Percentiles rank a stretch among this genome's conserved stretches.
Evolutionary conservation across 345 rosid genomes (phyloP).

Genomic region (Populus simonii): DNA sequence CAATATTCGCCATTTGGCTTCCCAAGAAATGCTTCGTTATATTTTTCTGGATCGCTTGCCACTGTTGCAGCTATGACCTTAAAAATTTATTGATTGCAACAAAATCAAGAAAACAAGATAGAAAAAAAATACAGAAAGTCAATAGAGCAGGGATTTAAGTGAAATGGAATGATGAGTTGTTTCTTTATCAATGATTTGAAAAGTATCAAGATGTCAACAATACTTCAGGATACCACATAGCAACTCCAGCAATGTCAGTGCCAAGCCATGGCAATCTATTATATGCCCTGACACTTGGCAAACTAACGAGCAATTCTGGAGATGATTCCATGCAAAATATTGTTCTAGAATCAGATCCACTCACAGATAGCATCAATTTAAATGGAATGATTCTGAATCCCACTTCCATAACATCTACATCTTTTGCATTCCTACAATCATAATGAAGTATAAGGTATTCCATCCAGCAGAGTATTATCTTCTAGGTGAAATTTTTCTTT

Average conservation of each 20-base stretch:
- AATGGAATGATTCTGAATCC: too few relatives aligned
- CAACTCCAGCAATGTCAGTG: neutral
- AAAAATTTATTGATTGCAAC: constrained; percentile 13
- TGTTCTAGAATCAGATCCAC: neutral
- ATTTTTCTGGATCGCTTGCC: constrained; percentile 66
- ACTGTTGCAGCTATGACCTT: constrained; percentile 94
- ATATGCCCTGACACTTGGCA: neutral
- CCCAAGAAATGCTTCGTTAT: constrained; percentile 86
- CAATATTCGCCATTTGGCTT: constrained; percentile 69
- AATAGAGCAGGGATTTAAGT: neutral
- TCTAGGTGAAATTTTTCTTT: too few relatives aligned
- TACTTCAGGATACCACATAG: neutral
- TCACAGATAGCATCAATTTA: neutral
- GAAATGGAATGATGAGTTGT: neutral
- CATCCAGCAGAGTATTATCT: neutral
- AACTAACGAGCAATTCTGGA: neutral
- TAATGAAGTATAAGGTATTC: neutral
- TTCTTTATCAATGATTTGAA: neutral
- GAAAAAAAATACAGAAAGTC: neutral
- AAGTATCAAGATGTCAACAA: neutral
- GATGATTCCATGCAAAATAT: neutral
- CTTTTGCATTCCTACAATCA: neutral
- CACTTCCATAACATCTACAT: neutral
- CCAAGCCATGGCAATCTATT: neutral
- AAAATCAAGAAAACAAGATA: neutral